Percentiles rank a stretch among this genome's conserved stretches.
phyloP scores from a whole-genome alignment of 495 filamentous ascomycete species.

The Daldinia caldariorum region DNA sequence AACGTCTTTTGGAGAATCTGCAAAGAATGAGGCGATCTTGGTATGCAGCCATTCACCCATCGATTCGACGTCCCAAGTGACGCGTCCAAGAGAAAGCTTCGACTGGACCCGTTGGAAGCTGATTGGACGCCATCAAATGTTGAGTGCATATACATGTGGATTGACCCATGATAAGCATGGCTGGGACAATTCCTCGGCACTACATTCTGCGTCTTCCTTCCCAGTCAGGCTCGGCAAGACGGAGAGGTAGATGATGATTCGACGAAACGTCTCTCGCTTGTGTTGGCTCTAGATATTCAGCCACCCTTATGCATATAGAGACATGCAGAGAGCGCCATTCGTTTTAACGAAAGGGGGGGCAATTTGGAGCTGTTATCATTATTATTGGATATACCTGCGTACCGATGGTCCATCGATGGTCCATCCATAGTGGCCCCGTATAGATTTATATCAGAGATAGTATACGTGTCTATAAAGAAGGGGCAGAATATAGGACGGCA shows the following conservation, averaged over 20 bases:
- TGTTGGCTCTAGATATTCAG: slow-evolving; percentile 27
- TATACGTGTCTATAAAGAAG: slow-evolving; percentile 31
- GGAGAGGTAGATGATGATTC: slow-evolving; percentile 39
- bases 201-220: slow-evolving; percentile 38
- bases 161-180: slow-evolving; percentile 31
- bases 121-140: slow-evolving; percentile 14
- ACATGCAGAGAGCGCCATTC: slow-evolving; percentile 29
- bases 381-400: slow-evolving; percentile 35
- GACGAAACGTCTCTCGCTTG: slow-evolving; percentile 29
- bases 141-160: slow-evolving; percentile 38
- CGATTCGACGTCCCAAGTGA: slow-evolving; percentile 32
- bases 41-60: slow-evolving; percentile 35
- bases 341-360: slow-evolving; percentile 19
- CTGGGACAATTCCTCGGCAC: slow-evolving; percentile 38
- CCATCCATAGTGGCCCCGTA: slow-evolving; percentile 33
- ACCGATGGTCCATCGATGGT: slow-evolving; percentile 41
- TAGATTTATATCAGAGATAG: slow-evolving; percentile 17
- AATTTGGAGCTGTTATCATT: slow-evolving; percentile 34
- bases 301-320: slow-evolving; percentile 35
- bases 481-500: slow-evolving; percentile 2
- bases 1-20: slow-evolving; percentile 26
- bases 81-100: slow-evolving; percentile 42
- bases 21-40: slow-evolving; percentile 23
- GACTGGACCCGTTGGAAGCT: slow-evolving; percentile 29
- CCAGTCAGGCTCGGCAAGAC: slow-evolving; percentile 41